Evolutionary conservation across 2,329 filamentous ascomycete species (phyloP).

Genomic region (Lachnellula subtilissima): DNA sequence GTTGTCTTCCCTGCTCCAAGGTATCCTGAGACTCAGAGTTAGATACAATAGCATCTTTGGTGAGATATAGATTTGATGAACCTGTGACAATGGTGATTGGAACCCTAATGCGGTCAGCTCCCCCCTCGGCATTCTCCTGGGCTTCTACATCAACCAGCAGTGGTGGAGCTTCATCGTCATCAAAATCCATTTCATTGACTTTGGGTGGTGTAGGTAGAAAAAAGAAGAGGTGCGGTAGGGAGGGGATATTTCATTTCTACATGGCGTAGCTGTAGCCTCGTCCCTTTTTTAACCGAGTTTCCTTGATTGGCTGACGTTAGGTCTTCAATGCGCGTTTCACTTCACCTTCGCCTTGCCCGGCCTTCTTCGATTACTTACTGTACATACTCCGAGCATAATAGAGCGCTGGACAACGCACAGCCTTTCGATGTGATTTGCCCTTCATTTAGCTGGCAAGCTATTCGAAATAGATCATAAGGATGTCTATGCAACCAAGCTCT

Average conservation of each 20-base stretch:
- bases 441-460: constrained; percentile 4
- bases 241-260: neutral
- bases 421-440: neutral
- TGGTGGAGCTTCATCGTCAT: constrained; percentile 62
- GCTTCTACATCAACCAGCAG: constrained; percentile 51
- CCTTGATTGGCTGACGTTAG: neutral
- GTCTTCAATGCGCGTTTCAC: neutral
- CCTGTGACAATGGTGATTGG: constrained; percentile 83
- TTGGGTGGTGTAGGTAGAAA: neutral
- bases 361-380: neutral
- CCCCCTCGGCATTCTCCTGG: constrained; percentile 38
- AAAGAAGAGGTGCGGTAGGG: neutral
- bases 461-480: constrained; percentile 29
- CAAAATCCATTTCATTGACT: constrained; percentile 50
- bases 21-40: constrained; percentile 59
- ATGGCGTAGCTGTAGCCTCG: neutral
- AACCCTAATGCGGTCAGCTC: constrained; percentile 57
- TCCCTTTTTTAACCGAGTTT: neutral
- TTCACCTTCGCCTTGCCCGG: too few relatives aligned
- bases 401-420: neutral
- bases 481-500: constrained; percentile 67
- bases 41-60: neutral
- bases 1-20: constrained; percentile 95
- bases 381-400: neutral
- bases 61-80: constrained; percentile 30